Evolutionary conservation across 2,329 filamentous ascomycete genomes (phyloP).

Genomic region (Rhynchosporium graminicola): DNA sequence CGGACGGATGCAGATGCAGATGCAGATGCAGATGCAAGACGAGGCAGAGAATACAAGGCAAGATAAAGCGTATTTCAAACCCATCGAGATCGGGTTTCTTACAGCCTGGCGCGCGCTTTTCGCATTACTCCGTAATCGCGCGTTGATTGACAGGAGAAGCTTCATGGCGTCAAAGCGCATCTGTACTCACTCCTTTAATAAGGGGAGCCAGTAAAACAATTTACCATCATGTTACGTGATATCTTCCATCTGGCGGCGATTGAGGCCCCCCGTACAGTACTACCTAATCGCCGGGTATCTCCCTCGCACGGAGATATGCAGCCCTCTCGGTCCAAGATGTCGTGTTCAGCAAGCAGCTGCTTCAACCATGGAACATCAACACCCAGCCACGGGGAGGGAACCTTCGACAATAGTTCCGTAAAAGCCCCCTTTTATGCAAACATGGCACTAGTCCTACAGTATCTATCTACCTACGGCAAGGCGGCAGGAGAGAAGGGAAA

Average conservation of each 20-base stretch:
- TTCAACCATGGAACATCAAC: background rate
- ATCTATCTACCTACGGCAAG: background rate
- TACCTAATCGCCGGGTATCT: too few species aligned
- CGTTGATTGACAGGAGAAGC: background rate
- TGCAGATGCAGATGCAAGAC: conserved; percentile 1
- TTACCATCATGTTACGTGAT: too few species aligned
- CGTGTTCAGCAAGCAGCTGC: background rate
- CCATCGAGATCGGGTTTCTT: background rate
- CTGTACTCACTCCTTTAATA: too few species aligned
- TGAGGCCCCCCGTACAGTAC: too few species aligned
- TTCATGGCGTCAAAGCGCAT: background rate
- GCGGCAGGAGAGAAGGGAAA: background rate
- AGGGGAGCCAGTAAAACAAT: too few species aligned
- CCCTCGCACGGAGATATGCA: too few species aligned
- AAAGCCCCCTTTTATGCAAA: background rate
- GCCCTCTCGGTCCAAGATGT: too few species aligned
- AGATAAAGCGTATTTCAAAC: background rate
- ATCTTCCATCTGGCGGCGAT: too few species aligned
- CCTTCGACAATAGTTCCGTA: background rate
- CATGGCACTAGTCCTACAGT: conserved; percentile 2
- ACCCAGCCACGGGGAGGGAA: conserved; percentile 5
- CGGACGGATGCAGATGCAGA: conserved; percentile 2
- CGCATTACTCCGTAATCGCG: background rate
- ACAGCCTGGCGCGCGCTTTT: background rate
- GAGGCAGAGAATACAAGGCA: too few species aligned